Conservation (phyloP, 2,329 filamentous ascomycete species). For the Penicillium capsulatum region DNA sequence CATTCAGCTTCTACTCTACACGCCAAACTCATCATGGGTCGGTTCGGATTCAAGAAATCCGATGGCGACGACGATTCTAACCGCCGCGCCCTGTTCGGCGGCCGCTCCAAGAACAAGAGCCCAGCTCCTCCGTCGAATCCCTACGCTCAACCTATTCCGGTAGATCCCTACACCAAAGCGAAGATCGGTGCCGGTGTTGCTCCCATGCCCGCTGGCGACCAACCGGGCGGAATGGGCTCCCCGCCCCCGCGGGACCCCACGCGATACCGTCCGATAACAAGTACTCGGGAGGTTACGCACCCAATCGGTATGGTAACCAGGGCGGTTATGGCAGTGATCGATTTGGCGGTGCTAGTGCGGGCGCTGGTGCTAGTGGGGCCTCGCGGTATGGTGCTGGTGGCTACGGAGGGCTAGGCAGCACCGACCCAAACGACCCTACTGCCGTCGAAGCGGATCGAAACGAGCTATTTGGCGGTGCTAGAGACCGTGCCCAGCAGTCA, state of each 20-base stretch:
- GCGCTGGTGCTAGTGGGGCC: slow-evolving; percentile 36
- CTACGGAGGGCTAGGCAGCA: slow-evolving; percentile 54
- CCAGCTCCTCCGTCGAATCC: slow-evolving; percentile 52
- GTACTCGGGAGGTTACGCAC: slow-evolving; percentile 34
- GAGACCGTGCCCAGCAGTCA: slow-evolving; percentile 48
- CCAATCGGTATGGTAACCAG: slow-evolving; percentile 44
- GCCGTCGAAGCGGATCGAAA: slow-evolving; percentile 52
- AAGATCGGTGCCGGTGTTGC: slow-evolving; percentile 43
- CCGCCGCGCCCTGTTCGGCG: slow-evolving; percentile 58
- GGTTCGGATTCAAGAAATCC: slow-evolving; percentile 54
- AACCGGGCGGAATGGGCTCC: slow-evolving; percentile 24
- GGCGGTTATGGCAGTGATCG: slow-evolving; percentile 51
- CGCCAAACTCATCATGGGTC: slow-evolving; percentile 25
- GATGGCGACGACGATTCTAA: slow-evolving; percentile 49
- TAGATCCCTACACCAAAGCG: slow-evolving; percentile 53
- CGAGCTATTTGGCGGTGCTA: slow-evolving; percentile 57
- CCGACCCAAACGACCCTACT: slow-evolving; percentile 48
- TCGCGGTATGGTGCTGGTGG: slow-evolving; percentile 49
- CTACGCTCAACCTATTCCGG: slow-evolving; percentile 52
- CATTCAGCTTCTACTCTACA: neutral
- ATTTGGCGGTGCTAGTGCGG: slow-evolving; percentile 46
- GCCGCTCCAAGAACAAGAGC: slow-evolving; percentile 53
- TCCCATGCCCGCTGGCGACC: slow-evolving; percentile 31
- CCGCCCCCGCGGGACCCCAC: slow-evolving; percentile 27
- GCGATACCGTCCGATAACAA: slow-evolving; percentile 34